These are phyloP conservation scores for Corymbia citriodora DNA, from an alignment of 441 rosid species.

Conservation along the genomic window DNA sequence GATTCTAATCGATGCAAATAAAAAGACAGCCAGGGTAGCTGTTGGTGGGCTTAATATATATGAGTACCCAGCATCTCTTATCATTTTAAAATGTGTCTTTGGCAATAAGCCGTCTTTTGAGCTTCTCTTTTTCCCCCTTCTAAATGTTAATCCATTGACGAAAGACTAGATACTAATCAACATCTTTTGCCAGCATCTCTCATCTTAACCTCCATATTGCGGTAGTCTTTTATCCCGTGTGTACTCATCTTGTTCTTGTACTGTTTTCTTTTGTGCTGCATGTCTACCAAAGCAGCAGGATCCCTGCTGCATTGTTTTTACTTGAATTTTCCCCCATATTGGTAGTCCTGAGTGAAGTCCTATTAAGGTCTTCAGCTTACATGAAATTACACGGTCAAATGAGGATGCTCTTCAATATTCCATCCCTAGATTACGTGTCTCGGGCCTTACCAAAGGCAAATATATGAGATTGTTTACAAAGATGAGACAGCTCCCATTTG, in stretches of 20 bases:
- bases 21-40: neutral
- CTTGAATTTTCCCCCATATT: neutral
- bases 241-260: neutral
- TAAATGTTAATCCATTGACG: neutral
- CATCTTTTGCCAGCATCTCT: neutral
- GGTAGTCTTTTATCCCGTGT: neutral
- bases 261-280: neutral
- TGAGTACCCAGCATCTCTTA: neutral
- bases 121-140: neutral
- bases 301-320: neutral
- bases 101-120: neutral
- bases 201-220: neutral
- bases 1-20: neutral
- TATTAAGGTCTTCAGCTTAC: neutral
- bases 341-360: neutral
- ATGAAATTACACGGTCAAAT: neutral
- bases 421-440: neutral
- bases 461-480: neutral
- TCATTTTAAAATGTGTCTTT: neutral
- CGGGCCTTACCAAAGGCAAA: neutral
- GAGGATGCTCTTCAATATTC: neutral
- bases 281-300: neutral
- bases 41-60: neutral
- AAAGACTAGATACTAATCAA: neutral
- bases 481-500: neutral